phyloP scores from a whole-genome alignment of 2,329 filamentous ascomycete genomes.

The Talaromyces piceae region DNA sequence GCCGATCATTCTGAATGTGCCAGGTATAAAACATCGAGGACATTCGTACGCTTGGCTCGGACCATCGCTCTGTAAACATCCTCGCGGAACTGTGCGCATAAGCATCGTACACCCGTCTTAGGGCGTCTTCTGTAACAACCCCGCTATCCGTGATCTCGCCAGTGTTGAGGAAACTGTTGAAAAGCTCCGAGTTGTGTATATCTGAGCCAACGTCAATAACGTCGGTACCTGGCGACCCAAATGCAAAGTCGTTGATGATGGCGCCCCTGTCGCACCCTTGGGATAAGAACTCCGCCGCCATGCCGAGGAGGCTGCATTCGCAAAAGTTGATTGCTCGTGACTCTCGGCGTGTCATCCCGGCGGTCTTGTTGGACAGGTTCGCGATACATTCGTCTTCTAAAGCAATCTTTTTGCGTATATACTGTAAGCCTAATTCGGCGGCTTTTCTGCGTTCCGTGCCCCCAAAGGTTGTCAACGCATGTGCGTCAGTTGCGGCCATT shows the following conservation, averaged over 20 bases:
- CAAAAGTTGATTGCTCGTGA: slow-evolving; percentile 23
- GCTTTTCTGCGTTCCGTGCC: slow-evolving; percentile 14
- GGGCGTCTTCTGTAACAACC: slow-evolving; percentile 17
- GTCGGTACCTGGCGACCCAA: slow-evolving; percentile 19
- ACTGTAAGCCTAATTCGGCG: slow-evolving; percentile 13
- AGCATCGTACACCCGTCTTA: slow-evolving; percentile 20
- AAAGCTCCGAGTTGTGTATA: slow-evolving; percentile 17
- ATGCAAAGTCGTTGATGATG: slow-evolving; percentile 18
- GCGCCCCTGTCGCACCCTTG: slow-evolving; percentile 18
- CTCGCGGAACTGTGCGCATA: slow-evolving; percentile 17
- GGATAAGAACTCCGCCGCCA: slow-evolving; percentile 30
- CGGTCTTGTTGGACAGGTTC: slow-evolving; percentile 13
- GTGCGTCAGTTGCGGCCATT: slow-evolving; percentile 6
- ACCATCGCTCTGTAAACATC: slow-evolving; percentile 19
- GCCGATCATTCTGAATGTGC: slow-evolving; percentile 21
- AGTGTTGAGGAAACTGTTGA: slow-evolving; percentile 20
- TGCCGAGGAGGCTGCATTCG: slow-evolving; percentile 34
- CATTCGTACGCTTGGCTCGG: slow-evolving; percentile 17
- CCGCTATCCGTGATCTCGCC: slow-evolving; percentile 17
- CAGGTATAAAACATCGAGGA: slow-evolving; percentile 17
- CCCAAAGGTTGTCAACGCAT: slow-evolving; percentile 11
- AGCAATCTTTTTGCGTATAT: slow-evolving; percentile 18
- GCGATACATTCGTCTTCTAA: slow-evolving; percentile 15
- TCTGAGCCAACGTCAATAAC: slow-evolving; percentile 18
- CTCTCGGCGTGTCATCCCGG: slow-evolving; percentile 14